Conservation (phyloP, 768 basidiomycete species). For the Gymnopilus dilepis region DNA sequence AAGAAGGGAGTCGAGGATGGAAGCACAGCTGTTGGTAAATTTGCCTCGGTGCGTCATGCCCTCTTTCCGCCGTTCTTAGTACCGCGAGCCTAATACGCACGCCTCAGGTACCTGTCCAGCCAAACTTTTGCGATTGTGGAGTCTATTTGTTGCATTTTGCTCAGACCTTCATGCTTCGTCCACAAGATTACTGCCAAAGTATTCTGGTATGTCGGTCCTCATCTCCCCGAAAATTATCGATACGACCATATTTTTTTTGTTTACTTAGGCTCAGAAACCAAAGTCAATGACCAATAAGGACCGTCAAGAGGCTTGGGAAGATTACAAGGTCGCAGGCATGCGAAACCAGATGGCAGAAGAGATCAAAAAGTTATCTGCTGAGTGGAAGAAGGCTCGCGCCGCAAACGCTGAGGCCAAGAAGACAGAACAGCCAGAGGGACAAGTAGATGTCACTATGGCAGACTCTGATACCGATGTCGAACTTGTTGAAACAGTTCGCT, state of each 20-base stretch:
- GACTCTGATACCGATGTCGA: slow-evolving; percentile 52
- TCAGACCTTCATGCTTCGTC: slow-evolving; percentile 72
- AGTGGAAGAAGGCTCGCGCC: slow-evolving; percentile 55
- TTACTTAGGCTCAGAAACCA: slow-evolving; percentile 28
- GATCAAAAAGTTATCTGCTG: slow-evolving; percentile 53
- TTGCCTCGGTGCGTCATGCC: slow-evolving; percentile 52
- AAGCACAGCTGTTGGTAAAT: slow-evolving; percentile 48
- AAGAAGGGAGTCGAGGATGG: slow-evolving; percentile 54
- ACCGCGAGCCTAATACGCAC: background rate
- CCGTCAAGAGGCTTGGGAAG: slow-evolving; percentile 58
- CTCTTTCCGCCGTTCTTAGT: background rate
- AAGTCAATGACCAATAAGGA: slow-evolving; percentile 40
- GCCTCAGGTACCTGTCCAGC: slow-evolving; percentile 83
- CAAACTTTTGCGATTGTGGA: slow-evolving; percentile 93
- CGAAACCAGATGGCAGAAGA: slow-evolving; percentile 49
- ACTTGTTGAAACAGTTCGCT: slow-evolving; percentile 37
- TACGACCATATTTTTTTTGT: background rate
- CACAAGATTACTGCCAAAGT: slow-evolving; percentile 51
- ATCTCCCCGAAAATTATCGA: background rate
- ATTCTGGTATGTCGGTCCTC: slow-evolving; percentile 59
- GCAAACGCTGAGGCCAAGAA: slow-evolving; percentile 44
- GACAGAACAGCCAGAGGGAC: slow-evolving; percentile 35
- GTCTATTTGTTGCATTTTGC: slow-evolving; percentile 90
- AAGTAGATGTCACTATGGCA: slow-evolving; percentile 32
- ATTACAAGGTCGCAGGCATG: slow-evolving; percentile 46